These are phyloP conservation scores for Ormosia semicastrata DNA, from an alignment of 306 rosid genomes.

Conservation along the genomic window DNA sequence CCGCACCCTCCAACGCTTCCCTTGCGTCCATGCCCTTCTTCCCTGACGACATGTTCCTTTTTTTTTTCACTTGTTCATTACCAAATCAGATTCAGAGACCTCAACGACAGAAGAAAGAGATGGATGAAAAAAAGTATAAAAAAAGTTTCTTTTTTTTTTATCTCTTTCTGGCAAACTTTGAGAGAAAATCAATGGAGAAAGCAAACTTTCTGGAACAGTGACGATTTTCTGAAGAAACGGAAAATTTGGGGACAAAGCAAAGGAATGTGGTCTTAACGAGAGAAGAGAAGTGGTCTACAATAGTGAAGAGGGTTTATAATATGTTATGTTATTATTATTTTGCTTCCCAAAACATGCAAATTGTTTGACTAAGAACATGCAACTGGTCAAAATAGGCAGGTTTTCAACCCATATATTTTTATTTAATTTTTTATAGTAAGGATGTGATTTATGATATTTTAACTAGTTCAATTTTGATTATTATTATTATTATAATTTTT, in stretches of 20 bases:
- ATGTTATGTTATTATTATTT: background rate
- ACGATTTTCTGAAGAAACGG: too few species aligned
- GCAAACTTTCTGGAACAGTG: background rate
- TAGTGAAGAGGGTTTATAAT: background rate
- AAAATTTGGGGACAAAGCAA: background rate
- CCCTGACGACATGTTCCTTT: constrained; percentile 1
- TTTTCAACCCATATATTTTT: background rate
- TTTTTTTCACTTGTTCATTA: background rate
- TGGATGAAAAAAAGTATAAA: too few species aligned
- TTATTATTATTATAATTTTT: too few species aligned
- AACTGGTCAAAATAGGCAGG: constrained; percentile 24
- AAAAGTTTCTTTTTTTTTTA: too few species aligned
- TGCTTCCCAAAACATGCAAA: background rate
- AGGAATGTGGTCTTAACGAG: background rate
- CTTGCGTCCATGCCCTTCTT: constrained; percentile 26
- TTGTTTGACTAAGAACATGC: background rate
- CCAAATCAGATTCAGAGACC: background rate
- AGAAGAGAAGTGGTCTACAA: background rate
- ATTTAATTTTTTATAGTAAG: background rate
- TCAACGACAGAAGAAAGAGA: background rate
- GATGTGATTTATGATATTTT: background rate
- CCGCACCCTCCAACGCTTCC: constrained; percentile 36
- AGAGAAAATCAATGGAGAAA: background rate
- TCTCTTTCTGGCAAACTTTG: too few species aligned
- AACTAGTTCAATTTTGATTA: background rate